Percentiles rank a stretch among this genome's conserved stretches.
phyloP scores from a whole-genome alignment of 805 yeast species.

The Kodamaea hsintzibuensis region DNA sequence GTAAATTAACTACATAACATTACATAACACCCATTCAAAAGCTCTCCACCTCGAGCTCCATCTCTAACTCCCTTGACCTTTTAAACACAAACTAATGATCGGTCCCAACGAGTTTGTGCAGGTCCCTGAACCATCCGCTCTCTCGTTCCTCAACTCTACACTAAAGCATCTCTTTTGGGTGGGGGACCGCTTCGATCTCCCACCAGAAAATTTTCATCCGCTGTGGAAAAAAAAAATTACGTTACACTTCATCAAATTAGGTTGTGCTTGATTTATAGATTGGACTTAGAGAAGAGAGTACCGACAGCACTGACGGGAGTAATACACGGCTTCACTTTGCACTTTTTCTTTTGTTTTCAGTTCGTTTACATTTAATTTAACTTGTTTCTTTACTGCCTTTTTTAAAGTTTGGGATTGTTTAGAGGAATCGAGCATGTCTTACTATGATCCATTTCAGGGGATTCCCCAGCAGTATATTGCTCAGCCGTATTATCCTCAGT shows the following conservation, averaged over 20 bases:
- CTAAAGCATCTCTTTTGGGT: neutral
- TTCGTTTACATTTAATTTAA: constrained; percentile 5
- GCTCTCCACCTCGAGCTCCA: too few species aligned
- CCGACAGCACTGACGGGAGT: neutral
- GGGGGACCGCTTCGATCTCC: neutral
- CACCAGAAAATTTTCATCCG: neutral
- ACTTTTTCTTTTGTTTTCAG: constrained; percentile 3
- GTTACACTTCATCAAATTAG: neutral
- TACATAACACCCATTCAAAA: too few species aligned
- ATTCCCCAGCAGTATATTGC: constrained; percentile 38
- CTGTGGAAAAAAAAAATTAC: neutral
- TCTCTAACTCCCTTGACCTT: too few species aligned
- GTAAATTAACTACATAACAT: too few species aligned
- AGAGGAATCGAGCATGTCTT: constrained; percentile 29
- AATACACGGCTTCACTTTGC: neutral
- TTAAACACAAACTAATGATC: too few species aligned
- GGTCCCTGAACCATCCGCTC: too few species aligned
- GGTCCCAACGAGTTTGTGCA: too few species aligned
- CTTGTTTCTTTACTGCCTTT: neutral
- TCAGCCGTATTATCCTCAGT: constrained; percentile 39
- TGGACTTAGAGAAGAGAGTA: neutral
- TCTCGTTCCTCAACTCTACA: neutral
- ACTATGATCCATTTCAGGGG: constrained; percentile 43
- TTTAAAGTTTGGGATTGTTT: neutral
- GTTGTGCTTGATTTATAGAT: neutral